A percentile compares a stretch with the other conserved stretches of the same genome.
These are phyloP conservation scores for Limnanthes douglasii DNA, from an alignment of 345 rosid species.

Conservation along the genomic window DNA sequence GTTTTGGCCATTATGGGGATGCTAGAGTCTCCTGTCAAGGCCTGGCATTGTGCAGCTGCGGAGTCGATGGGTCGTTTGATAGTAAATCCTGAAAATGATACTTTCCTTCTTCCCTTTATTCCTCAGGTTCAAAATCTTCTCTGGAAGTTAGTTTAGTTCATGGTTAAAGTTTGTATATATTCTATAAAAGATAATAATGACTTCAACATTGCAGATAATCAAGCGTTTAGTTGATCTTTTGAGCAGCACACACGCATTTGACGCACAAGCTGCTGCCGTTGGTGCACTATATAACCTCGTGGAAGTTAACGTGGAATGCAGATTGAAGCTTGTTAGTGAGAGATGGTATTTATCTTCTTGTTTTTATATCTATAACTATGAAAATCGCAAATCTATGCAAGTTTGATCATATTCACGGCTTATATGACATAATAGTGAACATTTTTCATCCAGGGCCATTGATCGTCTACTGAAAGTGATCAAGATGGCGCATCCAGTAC, in stretches of 20 bases:
- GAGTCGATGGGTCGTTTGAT: slow-evolving; percentile 87
- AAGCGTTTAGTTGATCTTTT: slow-evolving; percentile 78
- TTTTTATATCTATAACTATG: background rate
- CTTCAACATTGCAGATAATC: slow-evolving; percentile 86
- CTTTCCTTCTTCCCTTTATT: slow-evolving; percentile 75
- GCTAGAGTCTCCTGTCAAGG: slow-evolving; percentile 56
- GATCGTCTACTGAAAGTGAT: slow-evolving; percentile 87
- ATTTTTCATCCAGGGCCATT: slow-evolving; percentile 53
- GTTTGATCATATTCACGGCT: no score
- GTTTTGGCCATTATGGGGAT: slow-evolving; percentile 85
- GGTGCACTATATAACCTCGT: slow-evolving; percentile 95
- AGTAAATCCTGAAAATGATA: slow-evolving; percentile 92
- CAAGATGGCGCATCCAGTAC: slow-evolving; percentile 72
- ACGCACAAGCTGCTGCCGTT: slow-evolving; percentile 94
- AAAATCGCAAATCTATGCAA: background rate
- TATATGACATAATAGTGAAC: no score
- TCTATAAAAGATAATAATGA: no score
- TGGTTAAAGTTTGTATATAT: no score
- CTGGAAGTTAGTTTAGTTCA: no score
- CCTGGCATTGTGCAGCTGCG: slow-evolving; percentile 98
- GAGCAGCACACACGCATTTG: slow-evolving; percentile 46
- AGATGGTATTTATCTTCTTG: slow-evolving; percentile 46
- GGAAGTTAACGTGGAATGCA: slow-evolving; percentile 93
- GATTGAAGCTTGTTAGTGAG: slow-evolving; percentile 90
- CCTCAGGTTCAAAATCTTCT: slow-evolving; percentile 41